Evolutionary conservation across 805 yeast species (phyloP).

Genomic region (Candida stauntonica): DNA sequence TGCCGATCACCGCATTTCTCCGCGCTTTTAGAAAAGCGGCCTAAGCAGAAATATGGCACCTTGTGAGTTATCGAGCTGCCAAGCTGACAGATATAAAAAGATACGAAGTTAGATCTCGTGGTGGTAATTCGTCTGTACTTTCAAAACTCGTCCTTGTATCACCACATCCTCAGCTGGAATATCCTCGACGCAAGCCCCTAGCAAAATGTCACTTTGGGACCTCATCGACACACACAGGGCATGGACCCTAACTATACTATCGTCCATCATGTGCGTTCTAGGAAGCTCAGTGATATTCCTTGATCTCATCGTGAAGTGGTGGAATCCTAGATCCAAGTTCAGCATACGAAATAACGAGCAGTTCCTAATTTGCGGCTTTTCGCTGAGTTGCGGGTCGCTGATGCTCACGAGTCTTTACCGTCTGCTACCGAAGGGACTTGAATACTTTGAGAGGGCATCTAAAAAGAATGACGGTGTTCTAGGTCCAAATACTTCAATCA

Average conservation of each 20-base stretch:
- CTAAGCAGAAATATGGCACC: too few relatives aligned
- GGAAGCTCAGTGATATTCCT: slow-evolving; percentile 67
- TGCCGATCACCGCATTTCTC: neutral
- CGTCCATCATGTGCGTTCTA: slow-evolving; percentile 64
- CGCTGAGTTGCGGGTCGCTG: slow-evolving; percentile 80
- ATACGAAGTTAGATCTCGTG: neutral
- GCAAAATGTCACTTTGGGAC: neutral
- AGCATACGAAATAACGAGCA: slow-evolving; percentile 52
- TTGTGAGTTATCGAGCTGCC: neutral
- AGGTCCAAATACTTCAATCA: slow-evolving; percentile 34
- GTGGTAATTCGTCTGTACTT: too few relatives aligned
- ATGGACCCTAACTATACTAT: slow-evolving; percentile 59
- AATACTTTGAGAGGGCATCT: slow-evolving; percentile 37
- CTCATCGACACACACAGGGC: slow-evolving; percentile 34
- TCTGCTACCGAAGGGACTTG: slow-evolving; percentile 64
- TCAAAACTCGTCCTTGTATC: too few relatives aligned
- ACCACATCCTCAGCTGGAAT: too few relatives aligned
- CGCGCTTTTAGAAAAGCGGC: too few relatives aligned
- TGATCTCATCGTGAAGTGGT: slow-evolving; percentile 47
- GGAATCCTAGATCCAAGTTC: slow-evolving; percentile 45
- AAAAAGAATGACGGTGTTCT: slow-evolving; percentile 16
- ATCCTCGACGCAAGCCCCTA: too few relatives aligned
- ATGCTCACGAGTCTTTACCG: slow-evolving; percentile 72
- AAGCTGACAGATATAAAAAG: neutral
- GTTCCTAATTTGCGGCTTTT: slow-evolving; percentile 69